These are phyloP conservation scores for Epichloe festucae DNA, from an alignment of 2,329 filamentous ascomycete genomes.

Conservation along the genomic window DNA sequence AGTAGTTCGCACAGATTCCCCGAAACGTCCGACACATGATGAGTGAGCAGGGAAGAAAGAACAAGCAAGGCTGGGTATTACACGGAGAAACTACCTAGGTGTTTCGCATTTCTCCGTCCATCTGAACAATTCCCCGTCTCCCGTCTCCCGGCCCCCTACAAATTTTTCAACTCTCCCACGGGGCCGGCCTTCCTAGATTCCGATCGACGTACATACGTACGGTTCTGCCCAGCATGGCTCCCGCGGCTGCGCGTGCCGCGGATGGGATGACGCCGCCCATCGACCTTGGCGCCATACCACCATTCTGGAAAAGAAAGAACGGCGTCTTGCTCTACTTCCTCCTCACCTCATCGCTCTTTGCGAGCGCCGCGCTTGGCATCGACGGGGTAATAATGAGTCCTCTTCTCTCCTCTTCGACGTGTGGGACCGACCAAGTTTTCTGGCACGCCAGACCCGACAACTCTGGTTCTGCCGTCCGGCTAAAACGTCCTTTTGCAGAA, in stretches of 20 bases:
- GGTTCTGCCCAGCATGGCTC: constrained; percentile 15
- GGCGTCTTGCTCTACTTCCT: constrained; percentile 29
- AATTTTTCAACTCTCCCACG: neutral
- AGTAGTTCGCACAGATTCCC: too few species aligned
- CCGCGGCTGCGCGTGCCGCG: constrained; percentile 16
- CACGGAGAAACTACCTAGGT: neutral
- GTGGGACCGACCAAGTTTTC: neutral
- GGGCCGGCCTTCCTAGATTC: neutral
- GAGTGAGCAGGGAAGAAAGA: neutral
- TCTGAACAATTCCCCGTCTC: too few species aligned
- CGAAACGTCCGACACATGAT: too few species aligned
- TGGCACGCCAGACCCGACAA: neutral
- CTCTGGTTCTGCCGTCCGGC: neutral
- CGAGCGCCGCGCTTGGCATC: constrained; percentile 28
- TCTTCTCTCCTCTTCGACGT: neutral
- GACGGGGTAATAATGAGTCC: constrained; percentile 22
- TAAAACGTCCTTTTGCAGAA: neutral
- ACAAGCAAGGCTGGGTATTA: neutral
- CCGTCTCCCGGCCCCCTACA: neutral
- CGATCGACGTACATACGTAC: neutral
- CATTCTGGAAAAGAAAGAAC: constrained; percentile 27
- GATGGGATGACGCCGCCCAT: constrained; percentile 19
- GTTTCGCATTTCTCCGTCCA: neutral
- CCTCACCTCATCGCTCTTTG: constrained; percentile 28
- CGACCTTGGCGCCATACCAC: constrained; percentile 17